Percentiles rank a stretch among this genome's conserved stretches.
phyloP scores from a whole-genome alignment of 352 stramenopile species.

The Pythium grandisporangium region DNA sequence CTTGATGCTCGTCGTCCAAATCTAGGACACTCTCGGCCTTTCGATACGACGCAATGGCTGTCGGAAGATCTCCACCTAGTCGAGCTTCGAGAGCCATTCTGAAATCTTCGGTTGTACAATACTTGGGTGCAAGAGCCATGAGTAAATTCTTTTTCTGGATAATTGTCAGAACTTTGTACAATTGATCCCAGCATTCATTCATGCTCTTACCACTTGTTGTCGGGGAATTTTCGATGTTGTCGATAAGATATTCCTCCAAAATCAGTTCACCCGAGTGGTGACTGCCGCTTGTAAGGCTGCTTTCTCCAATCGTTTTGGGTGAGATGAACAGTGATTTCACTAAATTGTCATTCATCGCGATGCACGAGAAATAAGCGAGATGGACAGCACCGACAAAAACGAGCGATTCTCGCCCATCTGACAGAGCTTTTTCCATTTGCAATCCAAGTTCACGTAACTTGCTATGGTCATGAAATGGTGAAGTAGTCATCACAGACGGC shows the following conservation, averaged over 20 bases:
- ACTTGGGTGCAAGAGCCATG: constrained; percentile 38
- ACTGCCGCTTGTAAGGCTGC: constrained; percentile 48
- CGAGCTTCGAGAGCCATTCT: constrained; percentile 54
- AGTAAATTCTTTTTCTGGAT: constrained; percentile 61
- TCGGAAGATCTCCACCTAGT: constrained; percentile 56
- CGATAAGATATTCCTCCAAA: constrained; percentile 55
- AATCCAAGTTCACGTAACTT: not conserved
- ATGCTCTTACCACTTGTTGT: constrained; percentile 13
- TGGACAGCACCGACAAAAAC: constrained; percentile 16
- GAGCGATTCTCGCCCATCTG: constrained; percentile 5
- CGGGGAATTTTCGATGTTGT: constrained; percentile 4
- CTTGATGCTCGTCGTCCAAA: constrained; percentile 26
- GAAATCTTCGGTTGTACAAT: constrained; percentile 40
- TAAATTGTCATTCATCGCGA: constrained; percentile 20
- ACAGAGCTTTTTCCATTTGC: constrained; percentile 7
- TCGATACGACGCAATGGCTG: constrained; percentile 59
- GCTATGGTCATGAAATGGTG: not conserved
- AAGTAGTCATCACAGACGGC: constrained; percentile 8
- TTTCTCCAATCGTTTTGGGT: constrained; percentile 30
- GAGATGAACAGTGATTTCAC: constrained; percentile 23
- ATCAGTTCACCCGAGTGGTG: constrained; percentile 50
- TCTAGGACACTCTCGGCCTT: constrained; percentile 45
- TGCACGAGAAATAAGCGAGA: constrained; percentile 35
- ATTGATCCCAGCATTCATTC: constrained; percentile 46
- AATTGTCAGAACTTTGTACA: constrained; percentile 63